Evolutionary conservation across 768 basidiomycete genomes (phyloP).

Genomic region (Tephrocybe rancida): DNA sequence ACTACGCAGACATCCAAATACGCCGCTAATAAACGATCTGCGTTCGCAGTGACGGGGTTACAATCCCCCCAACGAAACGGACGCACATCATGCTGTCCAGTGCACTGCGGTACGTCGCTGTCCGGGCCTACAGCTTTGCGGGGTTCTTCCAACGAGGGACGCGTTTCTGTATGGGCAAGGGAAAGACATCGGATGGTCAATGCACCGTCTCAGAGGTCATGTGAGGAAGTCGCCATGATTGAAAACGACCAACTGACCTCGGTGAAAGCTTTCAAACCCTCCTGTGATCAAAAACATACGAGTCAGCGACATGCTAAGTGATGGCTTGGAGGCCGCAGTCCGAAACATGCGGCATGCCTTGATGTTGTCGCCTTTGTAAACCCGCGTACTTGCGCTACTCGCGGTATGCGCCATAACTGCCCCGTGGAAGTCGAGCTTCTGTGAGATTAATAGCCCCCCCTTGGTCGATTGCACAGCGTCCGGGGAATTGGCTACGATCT

Average conservation of each 20-base stretch:
- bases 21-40: no score
- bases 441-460: conserved; percentile 59
- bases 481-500: conserved; percentile 68
- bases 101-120: neutral
- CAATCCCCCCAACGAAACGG: neutral
- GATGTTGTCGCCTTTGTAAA: conserved; percentile 69
- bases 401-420: conserved; percentile 47
- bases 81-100: neutral
- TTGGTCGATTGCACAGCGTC: conserved; percentile 82
- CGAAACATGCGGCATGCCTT: conserved; percentile 44
- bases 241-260: conserved; percentile 45
- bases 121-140: conserved; percentile 45
- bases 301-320: conserved; percentile 2
- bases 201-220: neutral
- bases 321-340: neutral
- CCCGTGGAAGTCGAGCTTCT: conserved; percentile 53
- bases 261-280: conserved; percentile 69
- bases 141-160: conserved; percentile 60
- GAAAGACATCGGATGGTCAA: neutral
- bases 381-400: conserved; percentile 49
- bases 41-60: neutral
- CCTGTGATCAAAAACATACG: conserved; percentile 37
- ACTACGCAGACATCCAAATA: no score
- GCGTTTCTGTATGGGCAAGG: conserved; percentile 30
- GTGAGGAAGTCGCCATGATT: neutral